Base-by-base conservation (phyloP, 192 early-diverging fungal genomes). In the Phlyctochytrium planicorne region DNA sequence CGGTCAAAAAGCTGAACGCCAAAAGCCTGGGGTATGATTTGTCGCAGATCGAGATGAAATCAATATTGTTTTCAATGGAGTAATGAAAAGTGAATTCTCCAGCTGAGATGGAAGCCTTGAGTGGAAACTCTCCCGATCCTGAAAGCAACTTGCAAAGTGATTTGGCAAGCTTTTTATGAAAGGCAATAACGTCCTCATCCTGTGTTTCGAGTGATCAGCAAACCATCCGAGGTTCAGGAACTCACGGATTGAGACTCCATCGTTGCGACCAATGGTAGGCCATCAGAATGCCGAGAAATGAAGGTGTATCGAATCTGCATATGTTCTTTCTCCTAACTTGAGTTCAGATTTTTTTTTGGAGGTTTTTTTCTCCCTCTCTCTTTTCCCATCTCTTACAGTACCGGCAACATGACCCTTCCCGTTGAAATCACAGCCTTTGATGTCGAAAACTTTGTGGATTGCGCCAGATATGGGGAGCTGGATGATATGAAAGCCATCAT, bases 391-490 rank as follows among this genome's bases (percentile, higher is more conserved):
- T 14, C 40, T 50, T 50, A n/a, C 40, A 14, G 40, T n/a, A 50
- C 40, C 40, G n/a, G 40, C 40, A 50, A 10, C n/a, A n/a, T n/a
- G n/a, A n/a, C n/a, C n/a, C n/a, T 50, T n/a, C 40, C 10, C 12
- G 40, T 14, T 50, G 40, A n/a, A n/a, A 50, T n/a, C 10, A n/a
- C 31, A 53, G 68, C 67, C 4, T 77, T 77, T 37, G 71, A 74
- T 34, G 35, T 63, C 24, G 81, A 86, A 33, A 89, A 90, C 59
- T 65, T 91, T 67, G 79, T 91, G 31, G 73, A 78, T 70, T 87
- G 82, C 75, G 82, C 89, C 20, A 81, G 91, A 37, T 88, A 87
- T 59, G 91, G 90, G 34, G 90, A 93, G 73, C 67, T 91, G 2
- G 87, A 89, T n/a, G 89, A 90, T 60, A 74, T 91, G 30, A 75